Base-by-base conservation (phyloP, 1,139 yeast genomes). In the Kodamaea sp. region DNA sequence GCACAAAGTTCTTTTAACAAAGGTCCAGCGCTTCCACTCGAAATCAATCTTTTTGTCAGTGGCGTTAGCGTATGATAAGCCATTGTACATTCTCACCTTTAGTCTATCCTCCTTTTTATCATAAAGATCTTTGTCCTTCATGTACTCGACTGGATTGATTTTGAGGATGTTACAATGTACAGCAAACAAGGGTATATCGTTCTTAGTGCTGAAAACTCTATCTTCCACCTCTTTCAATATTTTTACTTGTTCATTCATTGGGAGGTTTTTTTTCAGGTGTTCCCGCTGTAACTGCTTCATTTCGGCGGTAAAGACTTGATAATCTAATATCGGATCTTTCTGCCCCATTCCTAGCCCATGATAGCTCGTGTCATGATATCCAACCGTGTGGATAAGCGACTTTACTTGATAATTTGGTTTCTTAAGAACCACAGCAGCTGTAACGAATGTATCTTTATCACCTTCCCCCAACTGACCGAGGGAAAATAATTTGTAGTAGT, bases 401-500 rank as follows among this genome's bases (percentile, higher is more conserved):
- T 48, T 72, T 7, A 79, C 75, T 50, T 78, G 84, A 49, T 78
- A 78, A 34, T 63, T 76, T 2, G 63, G 59, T 38, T 73, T 66
- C 2, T 61, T 57, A 10, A 69, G 63, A 12, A 63, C 72, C 32
- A 59, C 54, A 0, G 83, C 80, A 1, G 82, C 83, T 0, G 81
- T 75, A 15, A 66, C 63, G 48, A 77, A 79, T 0, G 86, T 79
- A 42, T 80, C 86, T 48, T 80, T 80, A 46, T 80, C 86, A 31
- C 86, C 85, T 54, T 78, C 83, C 24, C 86, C 86, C 37, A 62
- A 68, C 19, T 70, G 75, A 12, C 84, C 84, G 50, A 77, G 76
- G 0, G 81, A 71, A 32, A 79, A 63, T 22, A 80, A 54, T 20
- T 73, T 73, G 45, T 79, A 79, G 47, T 69, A 80, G 38, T 68